Evolutionary conservation across 108 stramenopile genomes (phyloP).

Genomic region (Fragilariopsis cylindrus): DNA sequence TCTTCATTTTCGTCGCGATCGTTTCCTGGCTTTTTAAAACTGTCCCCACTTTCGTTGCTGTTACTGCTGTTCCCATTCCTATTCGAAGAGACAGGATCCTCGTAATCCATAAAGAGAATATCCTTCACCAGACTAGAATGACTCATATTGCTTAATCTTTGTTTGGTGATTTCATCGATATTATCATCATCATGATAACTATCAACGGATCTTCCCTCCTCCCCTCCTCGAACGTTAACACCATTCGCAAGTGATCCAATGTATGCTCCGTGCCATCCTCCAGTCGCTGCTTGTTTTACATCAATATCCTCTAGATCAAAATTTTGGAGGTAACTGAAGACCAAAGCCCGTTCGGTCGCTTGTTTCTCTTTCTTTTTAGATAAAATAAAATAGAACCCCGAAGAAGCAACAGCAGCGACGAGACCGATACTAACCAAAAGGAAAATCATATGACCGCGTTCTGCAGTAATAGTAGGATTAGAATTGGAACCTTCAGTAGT

Average conservation of each 20-base stretch:
- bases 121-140: conserved; percentile 40
- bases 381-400: not conserved
- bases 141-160: conserved; percentile 10
- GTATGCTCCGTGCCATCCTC: conserved; percentile 65
- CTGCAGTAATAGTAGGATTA: not conserved
- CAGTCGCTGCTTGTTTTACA: conserved; percentile 55
- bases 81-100: not conserved
- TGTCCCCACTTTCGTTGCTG: not conserved
- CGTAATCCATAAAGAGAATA: conserved; percentile 36
- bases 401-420: not conserved
- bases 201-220: not conserved
- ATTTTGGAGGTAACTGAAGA: conserved; percentile 42
- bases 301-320: conserved; percentile 63
- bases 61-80: not conserved
- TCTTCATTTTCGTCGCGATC: conserved; percentile 4
- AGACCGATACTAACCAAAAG: conserved; percentile 19
- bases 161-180: not conserved
- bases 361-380: conserved; percentile 14
- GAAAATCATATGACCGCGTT: not conserved
- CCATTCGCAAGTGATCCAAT: conserved; percentile 43
- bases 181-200: not conserved
- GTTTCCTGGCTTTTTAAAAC: not conserved
- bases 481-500: not conserved
- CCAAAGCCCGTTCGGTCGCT: conserved; percentile 34
- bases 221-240: conserved; percentile 7